phyloP scores from a whole-genome alignment of 768 basidiomycete species.

The Chalciporus piperatus region DNA sequence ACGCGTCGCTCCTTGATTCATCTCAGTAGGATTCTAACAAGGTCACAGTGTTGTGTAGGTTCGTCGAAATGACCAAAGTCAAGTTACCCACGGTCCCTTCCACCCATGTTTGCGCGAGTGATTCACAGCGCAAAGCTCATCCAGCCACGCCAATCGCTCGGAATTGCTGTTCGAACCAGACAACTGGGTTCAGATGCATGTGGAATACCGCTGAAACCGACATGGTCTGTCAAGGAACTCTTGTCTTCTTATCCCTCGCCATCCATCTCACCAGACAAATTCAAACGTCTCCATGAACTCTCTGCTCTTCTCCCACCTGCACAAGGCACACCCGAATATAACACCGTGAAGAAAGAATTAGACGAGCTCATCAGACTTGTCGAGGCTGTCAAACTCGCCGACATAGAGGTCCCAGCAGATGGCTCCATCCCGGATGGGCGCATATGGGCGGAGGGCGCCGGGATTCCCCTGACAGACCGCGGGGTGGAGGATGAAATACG shows the following conservation, averaged over 20 bases:
- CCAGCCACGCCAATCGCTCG: background rate
- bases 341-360: constrained; percentile 52
- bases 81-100: background rate
- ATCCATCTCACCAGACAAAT: constrained; percentile 50
- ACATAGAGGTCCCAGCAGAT: constrained; percentile 31
- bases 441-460: constrained; percentile 40
- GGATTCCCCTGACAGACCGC: constrained; percentile 28
- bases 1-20: constrained; percentile 26
- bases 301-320: constrained; percentile 70
- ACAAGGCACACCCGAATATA: constrained; percentile 53
- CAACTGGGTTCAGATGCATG: constrained; percentile 46
- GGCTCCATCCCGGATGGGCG: constrained; percentile 38
- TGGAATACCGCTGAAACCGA: constrained; percentile 64
- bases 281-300: constrained; percentile 65
- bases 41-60: background rate
- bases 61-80: background rate
- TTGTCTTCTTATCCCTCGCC: constrained; percentile 77
- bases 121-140: background rate
- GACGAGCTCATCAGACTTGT: constrained; percentile 74
- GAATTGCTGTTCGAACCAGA: constrained; percentile 4
- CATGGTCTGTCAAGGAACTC: constrained; percentile 79
- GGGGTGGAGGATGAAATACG: constrained; percentile 24
- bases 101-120: background rate
- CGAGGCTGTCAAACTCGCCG: constrained; percentile 73
- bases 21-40: constrained; percentile 8